phyloP scores from a whole-genome alignment of 805 yeast species.

The Tetrapisispora phaffii region DNA sequence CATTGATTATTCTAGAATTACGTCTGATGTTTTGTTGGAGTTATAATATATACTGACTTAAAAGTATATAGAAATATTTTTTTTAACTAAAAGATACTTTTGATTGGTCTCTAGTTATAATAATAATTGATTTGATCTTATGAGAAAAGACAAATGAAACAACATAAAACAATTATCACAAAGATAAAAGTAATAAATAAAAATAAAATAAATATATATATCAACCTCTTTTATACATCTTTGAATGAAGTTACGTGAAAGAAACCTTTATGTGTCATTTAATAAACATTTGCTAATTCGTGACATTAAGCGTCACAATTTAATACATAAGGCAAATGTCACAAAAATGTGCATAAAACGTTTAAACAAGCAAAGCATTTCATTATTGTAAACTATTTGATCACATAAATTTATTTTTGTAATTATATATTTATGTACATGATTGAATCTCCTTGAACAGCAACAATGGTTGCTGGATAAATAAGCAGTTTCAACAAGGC shows the following conservation, averaged over 20 bases:
- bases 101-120: constrained; percentile 1
- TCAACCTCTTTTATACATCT: neutral
- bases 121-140: neutral
- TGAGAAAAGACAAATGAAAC: neutral
- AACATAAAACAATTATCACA: neutral
- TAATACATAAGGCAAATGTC: neutral
- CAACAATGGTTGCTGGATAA: neutral
- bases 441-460: neutral
- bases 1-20: neutral
- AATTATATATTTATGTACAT: neutral
- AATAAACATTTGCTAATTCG: neutral
- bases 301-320: neutral
- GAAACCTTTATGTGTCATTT: neutral
- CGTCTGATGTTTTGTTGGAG: neutral
- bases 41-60: neutral
- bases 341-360: neutral
- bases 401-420: too few relatives aligned
- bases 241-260: neutral
- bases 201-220: too few relatives aligned
- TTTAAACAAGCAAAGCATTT: too few relatives aligned
- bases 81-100: neutral
- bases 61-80: neutral
- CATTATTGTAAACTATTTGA: too few relatives aligned
- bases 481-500: too few relatives aligned
- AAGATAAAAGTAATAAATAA: neutral